Evolutionary conservation across 352 stramenopile species (phyloP), one percentile per base, ranked within the genome.

Genomic region (Phytophthora multivora): DNA sequence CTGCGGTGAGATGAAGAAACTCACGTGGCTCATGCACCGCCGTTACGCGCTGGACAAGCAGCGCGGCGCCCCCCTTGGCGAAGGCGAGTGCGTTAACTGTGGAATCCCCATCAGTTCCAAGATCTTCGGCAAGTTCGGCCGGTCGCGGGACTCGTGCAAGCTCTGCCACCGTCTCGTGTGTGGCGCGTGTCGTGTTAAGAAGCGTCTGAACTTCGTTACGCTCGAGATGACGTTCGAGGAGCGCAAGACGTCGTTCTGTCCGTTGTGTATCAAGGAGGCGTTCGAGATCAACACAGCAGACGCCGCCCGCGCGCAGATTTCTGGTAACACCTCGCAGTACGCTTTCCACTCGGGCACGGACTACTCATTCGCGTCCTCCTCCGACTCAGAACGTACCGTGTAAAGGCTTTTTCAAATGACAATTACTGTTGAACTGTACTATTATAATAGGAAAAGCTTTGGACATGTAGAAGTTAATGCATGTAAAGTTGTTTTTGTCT

Each of bases 1-100:
- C 31, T 75, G 66, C 43, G 70, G 65, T 16, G 61, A 79, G 48
- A 75, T 79, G 70, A 73, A 74, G 48, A 79, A 79, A 45, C 59
- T 79, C 33, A 63, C 70, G 49, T 79, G 70, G 70, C 59, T 79
- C 48, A 74, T 79, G 57, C 63, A 75, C 42, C 51, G 64, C 18
- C 54, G 53, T 8, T 69, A 66, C 47, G 51, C 50, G 0, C 25
- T 54, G 35, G 54, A 74, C 52, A 75, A 75, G 54, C 57, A 69
- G 16, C 59, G 50, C 3, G 66, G 59, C 12, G 60, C 71, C 0
- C 59, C 59, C 12, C 35, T 69, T 28, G 54, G 23, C 18, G 56
- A 78, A 45, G 65, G 65, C 13, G 54, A 69, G n/a, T 78, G 69
- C 33, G 49, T 69, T 1, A 78, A 53, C 42, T 78, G 69, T 45